Conservation (phyloP, 2,329 filamentous ascomycete species). For the Ploettnerulaceae sp. region DNA sequence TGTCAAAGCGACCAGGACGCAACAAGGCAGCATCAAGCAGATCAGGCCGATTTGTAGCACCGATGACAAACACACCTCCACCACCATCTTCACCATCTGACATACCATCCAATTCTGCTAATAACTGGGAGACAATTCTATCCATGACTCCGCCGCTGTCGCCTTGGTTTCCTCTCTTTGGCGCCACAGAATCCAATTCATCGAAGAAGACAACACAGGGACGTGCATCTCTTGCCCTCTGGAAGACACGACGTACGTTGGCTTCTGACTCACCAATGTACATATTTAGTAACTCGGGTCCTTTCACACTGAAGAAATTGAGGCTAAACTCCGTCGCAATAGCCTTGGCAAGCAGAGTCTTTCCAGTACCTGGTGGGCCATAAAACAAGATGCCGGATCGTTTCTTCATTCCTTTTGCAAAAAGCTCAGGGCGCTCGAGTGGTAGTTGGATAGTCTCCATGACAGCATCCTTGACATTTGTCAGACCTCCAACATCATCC, state of each 20-base stretch:
- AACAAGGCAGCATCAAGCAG: constrained; percentile 85
- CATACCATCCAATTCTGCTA: constrained; percentile 97
- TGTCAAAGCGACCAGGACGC: constrained; percentile 89
- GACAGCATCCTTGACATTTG: constrained; percentile 94
- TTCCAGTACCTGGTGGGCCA: constrained; percentile 84
- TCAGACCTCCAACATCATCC: constrained; percentile 90
- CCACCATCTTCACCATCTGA: constrained; percentile 78
- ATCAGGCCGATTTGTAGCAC: constrained; percentile 92
- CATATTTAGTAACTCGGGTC: constrained; percentile 89
- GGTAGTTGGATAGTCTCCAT: constrained; percentile 95
- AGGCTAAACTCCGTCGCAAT: constrained; percentile 91
- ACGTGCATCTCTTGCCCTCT: constrained; percentile 76
- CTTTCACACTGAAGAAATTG: constrained; percentile 93
- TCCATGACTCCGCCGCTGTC: constrained; percentile 98
- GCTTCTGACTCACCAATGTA: constrained; percentile 94
- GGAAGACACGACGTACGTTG: constrained; percentile 85
- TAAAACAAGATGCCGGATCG: constrained; percentile 90
- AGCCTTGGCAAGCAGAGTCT: constrained; percentile 87
- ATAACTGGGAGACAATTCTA: constrained; percentile 87
- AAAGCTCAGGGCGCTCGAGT: constrained; percentile 84
- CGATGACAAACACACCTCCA: constrained; percentile 92
- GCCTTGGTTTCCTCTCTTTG: constrained; percentile 94
- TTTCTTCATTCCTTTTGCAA: constrained; percentile 98
- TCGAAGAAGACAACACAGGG: constrained; percentile 94
- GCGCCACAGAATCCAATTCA: constrained; percentile 87